phyloP scores from a whole-genome alignment of 768 basidiomycete genomes.

The Tylopilus vinaceipallidus region DNA sequence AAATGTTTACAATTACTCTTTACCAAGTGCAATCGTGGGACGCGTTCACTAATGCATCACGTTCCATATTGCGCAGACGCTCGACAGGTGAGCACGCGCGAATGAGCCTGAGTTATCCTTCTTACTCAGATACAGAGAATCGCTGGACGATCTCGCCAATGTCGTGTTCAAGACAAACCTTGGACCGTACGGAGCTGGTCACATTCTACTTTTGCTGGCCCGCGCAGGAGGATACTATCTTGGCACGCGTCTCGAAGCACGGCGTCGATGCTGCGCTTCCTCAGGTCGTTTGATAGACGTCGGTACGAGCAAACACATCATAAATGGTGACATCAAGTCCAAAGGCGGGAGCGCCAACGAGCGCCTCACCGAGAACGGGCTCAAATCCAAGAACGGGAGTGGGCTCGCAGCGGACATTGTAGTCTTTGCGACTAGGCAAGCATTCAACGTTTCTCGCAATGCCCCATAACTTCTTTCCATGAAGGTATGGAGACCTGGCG shows the following conservation, averaged over 20 bases:
- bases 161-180: constrained; percentile 39
- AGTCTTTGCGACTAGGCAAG: constrained; percentile 32
- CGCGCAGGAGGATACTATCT: no score
- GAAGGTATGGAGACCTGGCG: constrained; percentile 47
- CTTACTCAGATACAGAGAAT: constrained; percentile 24
- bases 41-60: constrained; percentile 20
- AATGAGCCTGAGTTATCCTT: no score
- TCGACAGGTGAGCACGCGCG: constrained; percentile 25
- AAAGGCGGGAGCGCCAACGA: constrained; percentile 40
- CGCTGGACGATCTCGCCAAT: constrained; percentile 36
- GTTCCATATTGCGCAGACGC: constrained; percentile 19
- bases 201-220: no score
- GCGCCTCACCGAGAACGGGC: constrained; percentile 30
- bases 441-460: neutral
- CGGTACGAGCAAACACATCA: constrained; percentile 44
- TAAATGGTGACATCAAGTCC: constrained; percentile 49
- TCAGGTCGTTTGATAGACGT: no score
- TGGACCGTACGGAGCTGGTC: constrained; percentile 37
- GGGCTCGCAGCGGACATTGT: constrained; percentile 33
- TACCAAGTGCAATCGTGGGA: constrained; percentile 16
- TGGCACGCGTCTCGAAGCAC: no score
- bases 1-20: constrained; percentile 14
- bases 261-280: no score
- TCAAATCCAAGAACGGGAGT: constrained; percentile 30
- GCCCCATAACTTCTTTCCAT: neutral